phyloP scores from a whole-genome alignment of 1,139 yeast genomes.

The Kurtzmaniella quercitrusa region DNA sequence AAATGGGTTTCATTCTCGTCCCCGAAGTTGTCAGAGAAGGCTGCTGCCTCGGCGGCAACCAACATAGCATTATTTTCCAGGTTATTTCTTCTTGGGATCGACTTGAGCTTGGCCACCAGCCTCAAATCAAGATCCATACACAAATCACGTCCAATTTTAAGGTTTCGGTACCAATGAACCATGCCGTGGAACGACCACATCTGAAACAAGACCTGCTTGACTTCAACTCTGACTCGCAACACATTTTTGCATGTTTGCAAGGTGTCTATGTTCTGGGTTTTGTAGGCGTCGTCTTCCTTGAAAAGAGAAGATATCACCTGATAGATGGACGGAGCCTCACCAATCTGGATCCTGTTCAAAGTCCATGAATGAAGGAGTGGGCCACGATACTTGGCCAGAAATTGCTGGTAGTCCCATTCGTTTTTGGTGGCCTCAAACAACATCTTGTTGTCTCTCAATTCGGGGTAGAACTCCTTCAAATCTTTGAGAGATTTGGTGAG shows the following conservation, averaged over 20 bases:
- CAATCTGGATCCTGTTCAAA: constrained; percentile 27
- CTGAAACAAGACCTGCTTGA: constrained; percentile 36
- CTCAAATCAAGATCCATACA: constrained; percentile 31
- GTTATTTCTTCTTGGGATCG: constrained; percentile 26
- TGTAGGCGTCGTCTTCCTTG: constrained; percentile 20
- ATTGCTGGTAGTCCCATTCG: constrained; percentile 11
- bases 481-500: constrained; percentile 12
- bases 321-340: constrained; percentile 36
- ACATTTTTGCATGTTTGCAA: constrained; percentile 33
- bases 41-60: constrained; percentile 25
- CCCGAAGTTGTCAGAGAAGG: constrained; percentile 12
- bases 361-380: constrained; percentile 25
- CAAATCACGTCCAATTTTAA: constrained; percentile 34
- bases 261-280: constrained; percentile 18
- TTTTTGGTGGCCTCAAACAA: constrained; percentile 35
- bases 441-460: constrained; percentile 26
- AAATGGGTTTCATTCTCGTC: constrained; percentile 3
- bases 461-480: constrained; percentile 16
- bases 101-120: constrained; percentile 23
- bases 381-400: constrained; percentile 21
- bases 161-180: constrained; percentile 37
- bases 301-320: constrained; percentile 25
- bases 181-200: constrained; percentile 42
- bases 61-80: constrained; percentile 23
- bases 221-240: constrained; percentile 37